phyloP scores from a whole-genome alignment of 352 stramenopile species.

The Thraustotheca clavata region DNA sequence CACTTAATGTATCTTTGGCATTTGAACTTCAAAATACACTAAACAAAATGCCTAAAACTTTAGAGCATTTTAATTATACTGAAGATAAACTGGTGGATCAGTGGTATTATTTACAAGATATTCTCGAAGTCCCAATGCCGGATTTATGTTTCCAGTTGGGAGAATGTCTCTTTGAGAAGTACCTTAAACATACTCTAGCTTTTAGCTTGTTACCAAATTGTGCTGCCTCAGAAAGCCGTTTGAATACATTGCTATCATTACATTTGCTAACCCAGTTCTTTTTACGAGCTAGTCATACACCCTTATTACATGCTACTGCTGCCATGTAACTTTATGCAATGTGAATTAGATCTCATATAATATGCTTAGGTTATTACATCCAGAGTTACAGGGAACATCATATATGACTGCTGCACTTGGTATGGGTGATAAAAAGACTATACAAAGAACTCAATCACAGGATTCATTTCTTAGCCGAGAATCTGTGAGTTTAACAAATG shows the following conservation, averaged over 20 bases:
- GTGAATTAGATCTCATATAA: background rate
- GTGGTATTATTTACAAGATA: slow-evolving; percentile 78
- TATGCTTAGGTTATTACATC: slow-evolving; percentile 38
- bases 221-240: slow-evolving; percentile 37
- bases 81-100: slow-evolving; percentile 77
- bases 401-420: slow-evolving; percentile 17
- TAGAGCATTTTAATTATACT: slow-evolving; percentile 21
- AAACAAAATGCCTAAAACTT: slow-evolving; percentile 40
- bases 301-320: slow-evolving; percentile 65
- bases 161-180: slow-evolving; percentile 55
- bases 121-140: slow-evolving; percentile 72
- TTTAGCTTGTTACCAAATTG: slow-evolving; percentile 73
- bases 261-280: slow-evolving; percentile 66
- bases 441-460: background rate
- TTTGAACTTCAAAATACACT: slow-evolving; percentile 66
- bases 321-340: slow-evolving; percentile 41
- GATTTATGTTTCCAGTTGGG: slow-evolving; percentile 77
- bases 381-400: slow-evolving; percentile 36
- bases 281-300: slow-evolving; percentile 70
- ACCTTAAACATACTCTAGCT: slow-evolving; percentile 58
- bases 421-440: background rate
- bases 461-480: background rate
- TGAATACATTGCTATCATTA: slow-evolving; percentile 66
- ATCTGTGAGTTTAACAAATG: too few relatives aligned
- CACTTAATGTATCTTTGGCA: slow-evolving; percentile 63